Percentiles rank a stretch among this genome's conserved stretches.
These are phyloP conservation scores for Mucor ambiguus DNA, from an alignment of 371 early-diverging fungal species.

Conservation along the genomic window DNA sequence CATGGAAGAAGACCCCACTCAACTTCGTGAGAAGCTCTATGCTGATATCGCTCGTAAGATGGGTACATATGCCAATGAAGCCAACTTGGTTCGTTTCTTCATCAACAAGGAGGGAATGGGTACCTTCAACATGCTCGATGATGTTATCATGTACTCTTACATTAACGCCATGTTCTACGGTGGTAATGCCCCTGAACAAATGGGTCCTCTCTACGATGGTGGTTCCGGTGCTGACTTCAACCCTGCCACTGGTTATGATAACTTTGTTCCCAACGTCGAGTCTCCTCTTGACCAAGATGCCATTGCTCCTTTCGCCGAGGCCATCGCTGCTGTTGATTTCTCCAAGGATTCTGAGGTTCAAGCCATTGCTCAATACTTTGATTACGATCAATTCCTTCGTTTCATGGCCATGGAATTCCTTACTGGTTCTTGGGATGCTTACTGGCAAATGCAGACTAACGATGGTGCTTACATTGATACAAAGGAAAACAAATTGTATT, in stretches of 20 bases:
- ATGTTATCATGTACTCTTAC: conserved; percentile 52
- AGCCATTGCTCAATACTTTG: conserved; percentile 40
- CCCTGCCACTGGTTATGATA: conserved; percentile 31
- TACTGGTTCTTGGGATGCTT: conserved; percentile 60
- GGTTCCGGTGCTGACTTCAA: conserved; percentile 53
- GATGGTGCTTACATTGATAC: conserved; percentile 59
- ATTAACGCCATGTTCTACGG: conserved; percentile 52
- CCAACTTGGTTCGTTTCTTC: conserved; percentile 55
- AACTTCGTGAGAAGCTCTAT: conserved; percentile 60
- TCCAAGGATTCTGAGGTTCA: conserved; percentile 42
- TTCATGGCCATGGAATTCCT: conserved; percentile 64
- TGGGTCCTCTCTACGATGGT: conserved; percentile 60
- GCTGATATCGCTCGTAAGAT: conserved; percentile 52
- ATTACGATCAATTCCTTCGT: conserved; percentile 52
- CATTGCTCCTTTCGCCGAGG: conserved; percentile 37
- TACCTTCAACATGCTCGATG: conserved; percentile 60
- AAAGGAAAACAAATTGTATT: conserved; percentile 41
- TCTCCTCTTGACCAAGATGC: conserved; percentile 41
- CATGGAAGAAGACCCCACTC: conserved; percentile 61
- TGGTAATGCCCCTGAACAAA: conserved; percentile 39
- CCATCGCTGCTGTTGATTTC: conserved; percentile 35
- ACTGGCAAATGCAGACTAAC: conserved; percentile 60
- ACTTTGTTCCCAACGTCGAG: conserved; percentile 35
- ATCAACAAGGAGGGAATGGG: conserved; percentile 57
- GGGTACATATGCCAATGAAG: conserved; percentile 53